Percentiles rank a stretch among this genome's conserved stretches.
Conservation (phyloP, 495 filamentous ascomycete genomes). For the Staphylotrichum longicolle region DNA sequence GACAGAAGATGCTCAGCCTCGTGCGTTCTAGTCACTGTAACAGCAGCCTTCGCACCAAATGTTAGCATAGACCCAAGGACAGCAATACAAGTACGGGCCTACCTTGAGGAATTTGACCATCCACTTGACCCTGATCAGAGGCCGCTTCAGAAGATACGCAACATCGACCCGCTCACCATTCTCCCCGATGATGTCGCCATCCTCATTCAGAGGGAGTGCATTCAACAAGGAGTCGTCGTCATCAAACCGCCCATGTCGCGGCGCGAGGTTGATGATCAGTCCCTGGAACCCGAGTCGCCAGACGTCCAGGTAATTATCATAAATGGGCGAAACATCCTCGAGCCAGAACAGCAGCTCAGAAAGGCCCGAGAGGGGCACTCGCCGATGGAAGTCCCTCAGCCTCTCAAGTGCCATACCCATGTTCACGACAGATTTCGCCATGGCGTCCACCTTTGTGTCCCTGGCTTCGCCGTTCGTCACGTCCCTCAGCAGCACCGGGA, state of each 20-base stretch:
- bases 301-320: slow-evolving; percentile 80
- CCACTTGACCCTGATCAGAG: slow-evolving; percentile 83
- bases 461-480: slow-evolving; percentile 68
- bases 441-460: slow-evolving; percentile 36
- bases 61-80: slow-evolving; percentile 2
- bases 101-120: slow-evolving; percentile 80
- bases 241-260: slow-evolving; percentile 52
- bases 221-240: slow-evolving; percentile 60
- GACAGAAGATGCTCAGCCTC: slow-evolving; percentile 33
- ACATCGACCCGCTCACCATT: slow-evolving; percentile 92
- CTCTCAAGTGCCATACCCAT: slow-evolving; percentile 92
- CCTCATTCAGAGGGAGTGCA: slow-evolving; percentile 69
- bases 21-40: slow-evolving; percentile 33
- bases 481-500: slow-evolving; percentile 85
- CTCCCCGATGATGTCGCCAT: slow-evolving; percentile 72
- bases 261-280: slow-evolving; percentile 88
- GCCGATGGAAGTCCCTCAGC: slow-evolving; percentile 73
- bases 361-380: slow-evolving; percentile 68
- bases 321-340: slow-evolving; percentile 68
- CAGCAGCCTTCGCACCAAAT: slow-evolving; percentile 42
- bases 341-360: slow-evolving; percentile 78
- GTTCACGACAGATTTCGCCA: slow-evolving; percentile 85
- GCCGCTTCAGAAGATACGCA: slow-evolving; percentile 85
- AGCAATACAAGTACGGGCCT: slow-evolving; percentile 19
- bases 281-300: slow-evolving; percentile 97